Evolutionary conservation across 805 yeast genomes (phyloP), one percentile per base, ranked within the genome.

Genomic region (Zygoascus bituminiphila): DNA sequence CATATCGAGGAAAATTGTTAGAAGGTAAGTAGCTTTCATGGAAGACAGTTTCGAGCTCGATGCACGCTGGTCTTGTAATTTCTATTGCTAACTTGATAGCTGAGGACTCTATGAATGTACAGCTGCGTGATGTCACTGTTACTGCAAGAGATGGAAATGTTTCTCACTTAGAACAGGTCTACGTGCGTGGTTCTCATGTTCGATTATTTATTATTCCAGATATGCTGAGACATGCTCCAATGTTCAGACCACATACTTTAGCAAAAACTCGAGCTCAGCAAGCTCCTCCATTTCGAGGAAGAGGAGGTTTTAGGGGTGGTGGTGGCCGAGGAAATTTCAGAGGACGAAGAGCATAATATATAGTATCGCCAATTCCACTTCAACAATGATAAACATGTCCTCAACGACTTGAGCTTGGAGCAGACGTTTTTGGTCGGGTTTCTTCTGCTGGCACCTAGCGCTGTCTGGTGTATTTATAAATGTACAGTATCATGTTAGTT

Each of bases 21-120:
- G 96, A 84, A 60, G 82, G 83, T 64, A 47, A 24, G 56, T 39
- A 19, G 45, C 8, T 15, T 10, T 20, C n/a, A 17, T 10, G 33
- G 26, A 22, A 24, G 22, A 12, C 10, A 39, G 10, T 9, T 15
- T 12, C 23, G 24, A 39, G 26, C 7, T 21, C 10, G 22, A 20
- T 8, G 25, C 20, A 15, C 20, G 10, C 10, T 25, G 22, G 17
- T n/a, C 14, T 14, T 39, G 42, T n/a, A 5, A 15, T 29, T 12
- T 12, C 10, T 6, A 20, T 19, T 5, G 12, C 35, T 45, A 45
- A 35, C 33, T 10, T 24, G 7, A 2, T 24, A 50, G 68, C 74
- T 42, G 96, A 91, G 67, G 98, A 91, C 59, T 89, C 84, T 64
- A 93, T 91, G 98, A 91, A 91, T 62, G 79, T 91, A 22, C 94